Evolutionary conservation across 257 asterid species (phyloP).

Genomic region (Leptodermis oblonga): DNA sequence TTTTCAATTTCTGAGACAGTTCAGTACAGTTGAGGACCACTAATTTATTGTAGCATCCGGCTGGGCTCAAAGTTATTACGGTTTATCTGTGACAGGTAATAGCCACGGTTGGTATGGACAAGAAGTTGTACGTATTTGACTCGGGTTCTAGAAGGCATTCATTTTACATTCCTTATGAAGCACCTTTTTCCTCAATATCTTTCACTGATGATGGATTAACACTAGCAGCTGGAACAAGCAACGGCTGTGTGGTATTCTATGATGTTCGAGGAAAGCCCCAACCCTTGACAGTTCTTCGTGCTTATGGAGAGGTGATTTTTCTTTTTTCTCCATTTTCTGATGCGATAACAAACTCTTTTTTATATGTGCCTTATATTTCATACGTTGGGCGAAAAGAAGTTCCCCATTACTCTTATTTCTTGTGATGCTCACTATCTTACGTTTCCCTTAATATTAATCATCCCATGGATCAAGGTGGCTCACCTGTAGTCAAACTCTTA

Average conservation of each 20-base stretch:
- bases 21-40: not conserved
- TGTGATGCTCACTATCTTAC: not conserved
- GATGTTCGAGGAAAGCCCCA: constrained; percentile 95
- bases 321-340: constrained; percentile 11
- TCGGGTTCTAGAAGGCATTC: constrained; percentile 80
- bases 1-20: not conserved
- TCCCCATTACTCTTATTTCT: not conserved
- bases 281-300: constrained; percentile 86
- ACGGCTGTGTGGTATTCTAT: constrained; percentile 81
- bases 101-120: constrained; percentile 96
- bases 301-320: constrained; percentile 73
- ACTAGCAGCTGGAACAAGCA: constrained; percentile 95
- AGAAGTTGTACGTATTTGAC: constrained; percentile 89
- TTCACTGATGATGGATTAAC: constrained; percentile 89
- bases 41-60: not conserved
- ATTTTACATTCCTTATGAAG: constrained; percentile 80
- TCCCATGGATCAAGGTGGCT: not conserved
- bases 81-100: constrained; percentile 56
- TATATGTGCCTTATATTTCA: not conserved
- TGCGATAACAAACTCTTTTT: constrained; percentile 21
- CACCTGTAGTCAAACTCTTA: not conserved
- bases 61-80: constrained; percentile 6
- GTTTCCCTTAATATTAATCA: not conserved
- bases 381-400: too few relatives aligned
- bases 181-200: constrained; percentile 89